Conservation (phyloP, 2,329 filamentous ascomycete species). For the Microthyrium microscopicum region DNA sequence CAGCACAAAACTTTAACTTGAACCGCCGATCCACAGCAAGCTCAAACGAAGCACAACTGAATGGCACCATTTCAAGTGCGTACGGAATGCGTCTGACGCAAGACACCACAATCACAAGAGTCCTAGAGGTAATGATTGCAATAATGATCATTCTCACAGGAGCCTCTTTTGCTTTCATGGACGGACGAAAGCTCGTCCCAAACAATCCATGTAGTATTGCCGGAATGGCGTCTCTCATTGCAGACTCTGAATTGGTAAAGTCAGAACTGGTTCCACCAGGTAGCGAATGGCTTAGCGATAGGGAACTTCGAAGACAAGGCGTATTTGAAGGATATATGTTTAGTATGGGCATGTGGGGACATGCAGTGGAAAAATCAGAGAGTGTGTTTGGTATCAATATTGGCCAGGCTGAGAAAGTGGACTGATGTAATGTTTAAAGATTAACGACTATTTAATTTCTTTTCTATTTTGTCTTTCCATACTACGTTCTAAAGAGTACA, state of each 20-base stretch:
- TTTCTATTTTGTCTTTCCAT: too few relatives aligned
- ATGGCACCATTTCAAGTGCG: background rate
- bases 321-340: constrained; percentile 2
- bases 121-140: constrained; percentile 3
- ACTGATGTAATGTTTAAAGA: too few relatives aligned
- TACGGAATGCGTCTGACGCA: background rate
- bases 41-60: background rate
- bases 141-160: background rate
- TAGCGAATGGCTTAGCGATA: constrained; percentile 2
- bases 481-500: too few relatives aligned
- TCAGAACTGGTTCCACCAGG: background rate
- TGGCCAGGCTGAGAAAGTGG: background rate
- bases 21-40: background rate
- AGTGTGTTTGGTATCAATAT: constrained; percentile 2
- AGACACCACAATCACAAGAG: background rate
- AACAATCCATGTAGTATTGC: constrained; percentile 3
- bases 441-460: too few relatives aligned
- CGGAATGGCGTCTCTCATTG: constrained; percentile 1
- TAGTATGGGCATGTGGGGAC: background rate
- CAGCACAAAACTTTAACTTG: background rate
- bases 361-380: background rate
- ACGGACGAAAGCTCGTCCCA: background rate
- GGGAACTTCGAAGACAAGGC: background rate
- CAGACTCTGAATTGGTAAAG: constrained; percentile 1
- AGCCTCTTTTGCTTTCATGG: background rate